Evolutionary conservation across 441 rosid genomes (phyloP).

Genomic region (Raphanus hybrid): DNA sequence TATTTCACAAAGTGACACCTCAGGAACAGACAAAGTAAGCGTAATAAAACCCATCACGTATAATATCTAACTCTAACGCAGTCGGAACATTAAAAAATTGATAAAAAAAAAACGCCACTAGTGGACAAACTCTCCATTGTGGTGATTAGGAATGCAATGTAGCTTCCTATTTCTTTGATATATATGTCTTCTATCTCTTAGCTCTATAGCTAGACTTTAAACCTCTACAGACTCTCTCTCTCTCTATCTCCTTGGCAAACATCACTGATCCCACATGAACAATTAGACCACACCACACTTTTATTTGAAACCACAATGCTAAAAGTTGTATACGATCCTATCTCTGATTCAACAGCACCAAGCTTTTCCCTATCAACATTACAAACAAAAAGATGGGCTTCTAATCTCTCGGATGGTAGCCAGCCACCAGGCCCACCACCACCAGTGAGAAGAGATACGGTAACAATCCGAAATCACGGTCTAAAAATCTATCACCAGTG

Average conservation of each 20-base stretch:
- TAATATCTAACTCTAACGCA: constrained; percentile 13
- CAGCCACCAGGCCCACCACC: background rate
- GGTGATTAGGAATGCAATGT: constrained; percentile 3
- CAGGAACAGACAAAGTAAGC: constrained; percentile 3
- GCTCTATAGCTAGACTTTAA: background rate
- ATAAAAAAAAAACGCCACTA: constrained; percentile 19
- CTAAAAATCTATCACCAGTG: constrained; percentile 8
- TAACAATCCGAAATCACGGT: background rate
- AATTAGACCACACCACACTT: background rate
- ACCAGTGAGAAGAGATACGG: background rate
- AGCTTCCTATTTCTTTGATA: constrained; percentile 12
- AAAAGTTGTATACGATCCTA: background rate
- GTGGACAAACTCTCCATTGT: constrained; percentile 18
- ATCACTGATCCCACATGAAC: background rate
- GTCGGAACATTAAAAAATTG: constrained; percentile 6
- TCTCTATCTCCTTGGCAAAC: background rate
- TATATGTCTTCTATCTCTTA: background rate
- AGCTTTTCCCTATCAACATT: background rate
- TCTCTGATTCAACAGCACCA: background rate
- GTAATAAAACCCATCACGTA: constrained; percentile 11
- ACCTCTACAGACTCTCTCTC: constrained; percentile 12
- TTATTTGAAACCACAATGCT: background rate
- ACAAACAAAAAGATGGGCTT: background rate
- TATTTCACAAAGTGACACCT: too few species aligned
- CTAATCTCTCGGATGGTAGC: constrained; percentile 13